Evolutionary conservation across 2,329 filamentous ascomycete genomes (phyloP).

Genomic region (Clonostachys rosea): DNA sequence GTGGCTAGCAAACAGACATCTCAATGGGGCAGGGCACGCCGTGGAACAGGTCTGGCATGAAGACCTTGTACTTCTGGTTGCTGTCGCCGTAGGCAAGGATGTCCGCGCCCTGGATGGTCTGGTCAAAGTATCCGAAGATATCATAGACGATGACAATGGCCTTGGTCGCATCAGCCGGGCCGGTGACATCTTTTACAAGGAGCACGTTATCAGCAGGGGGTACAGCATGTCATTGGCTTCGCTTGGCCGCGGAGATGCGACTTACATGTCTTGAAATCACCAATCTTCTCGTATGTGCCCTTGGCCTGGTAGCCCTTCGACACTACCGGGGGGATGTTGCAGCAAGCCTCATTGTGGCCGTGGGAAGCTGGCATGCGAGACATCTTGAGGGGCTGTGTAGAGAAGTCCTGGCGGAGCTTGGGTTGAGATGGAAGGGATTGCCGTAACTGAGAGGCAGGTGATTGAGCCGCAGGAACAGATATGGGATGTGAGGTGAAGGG

Average conservation of each 20-base stretch:
- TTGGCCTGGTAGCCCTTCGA: constrained; percentile 47
- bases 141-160: constrained; percentile 61
- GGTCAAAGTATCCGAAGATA: constrained; percentile 67
- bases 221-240: too few relatives aligned
- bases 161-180: constrained; percentile 43
- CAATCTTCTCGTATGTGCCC: constrained; percentile 52
- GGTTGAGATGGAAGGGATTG: neutral
- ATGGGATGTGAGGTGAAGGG: neutral
- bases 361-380: constrained; percentile 23
- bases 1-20: constrained; percentile 24
- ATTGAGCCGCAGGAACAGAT: neutral
- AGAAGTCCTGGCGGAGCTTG: neutral
- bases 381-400: constrained; percentile 20
- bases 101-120: constrained; percentile 67
- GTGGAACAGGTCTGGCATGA: constrained; percentile 89
- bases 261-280: constrained; percentile 47
- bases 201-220: too few relatives aligned
- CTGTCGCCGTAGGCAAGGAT: constrained; percentile 52
- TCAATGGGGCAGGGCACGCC: constrained; percentile 59
- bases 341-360: constrained; percentile 53
- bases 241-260: neutral
- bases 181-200: constrained; percentile 37
- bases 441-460: neutral
- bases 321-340: constrained; percentile 55
- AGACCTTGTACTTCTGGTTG: constrained; percentile 72